Evolutionary conservation across 2,329 filamentous ascomycete genomes (phyloP), one percentile per base, ranked within the genome.

Genomic region (Diaporthe nobilis): DNA sequence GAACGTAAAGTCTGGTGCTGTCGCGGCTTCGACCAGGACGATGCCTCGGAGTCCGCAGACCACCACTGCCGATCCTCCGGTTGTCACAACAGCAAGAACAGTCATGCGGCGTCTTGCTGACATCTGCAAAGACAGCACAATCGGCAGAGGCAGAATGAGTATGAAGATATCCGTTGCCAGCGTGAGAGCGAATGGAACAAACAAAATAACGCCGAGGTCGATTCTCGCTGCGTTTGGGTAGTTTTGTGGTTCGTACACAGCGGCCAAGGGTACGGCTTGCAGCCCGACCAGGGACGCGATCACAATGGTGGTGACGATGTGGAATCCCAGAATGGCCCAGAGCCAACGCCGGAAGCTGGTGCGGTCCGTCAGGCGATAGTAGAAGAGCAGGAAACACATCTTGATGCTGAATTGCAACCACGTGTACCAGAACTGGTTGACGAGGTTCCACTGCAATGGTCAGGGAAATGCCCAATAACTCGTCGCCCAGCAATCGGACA

Each of bases 101-200:
- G 61, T 65, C 3, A 81, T 57, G 42, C 79, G 77, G 53, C 77
- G 76, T 44, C 58, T 73, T 9, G 77, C 25, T 72, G 85, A 87
- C 3, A 86, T 88, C 78, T 85, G 86, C 70, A 85, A 82, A 44
- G 80, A 86, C 5, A 85, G 87, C 73, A 85, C 81, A 1, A 87
- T 85, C 7, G 85, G 88, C 78, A 81, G 76, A 2, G 82, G 83
- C 1, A 82, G 78, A 17, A 83, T 60, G 15, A 83, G 73, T 22
- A 83, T 79, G 79, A 72, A 61, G 9, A 61, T 5, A 17, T 61
- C 57, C 37, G 34, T 61, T n/a, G 57, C 57, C 31, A 61, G 57
- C 9, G 57, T 61, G 13, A 61, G 57, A n/a, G 57, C 34, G 22
- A 25, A 61, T 5, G 34, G 37, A 10, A 42, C 57, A 15, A 39